Percentiles rank a stretch among this genome's conserved stretches.
phyloP scores from a whole-genome alignment of 192 early-diverging fungal species.

The Backusella australiensis region DNA sequence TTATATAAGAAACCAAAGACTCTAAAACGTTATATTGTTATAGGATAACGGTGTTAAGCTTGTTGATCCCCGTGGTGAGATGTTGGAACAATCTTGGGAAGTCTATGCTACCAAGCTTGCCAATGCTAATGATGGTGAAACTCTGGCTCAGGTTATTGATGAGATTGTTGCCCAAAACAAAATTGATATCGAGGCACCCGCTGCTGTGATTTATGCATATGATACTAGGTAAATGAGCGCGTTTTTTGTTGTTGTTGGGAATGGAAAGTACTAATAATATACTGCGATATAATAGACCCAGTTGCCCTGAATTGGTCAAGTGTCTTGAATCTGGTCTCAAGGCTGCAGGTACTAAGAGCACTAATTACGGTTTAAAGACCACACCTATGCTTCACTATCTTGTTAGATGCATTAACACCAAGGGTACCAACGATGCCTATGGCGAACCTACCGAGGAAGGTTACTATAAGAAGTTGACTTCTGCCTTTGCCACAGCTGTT shows the following conservation, averaged over 20 bases:
- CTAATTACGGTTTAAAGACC: constrained; percentile 85
- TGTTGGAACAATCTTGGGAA: constrained; percentile 97
- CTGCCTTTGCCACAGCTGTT: constrained; percentile 81
- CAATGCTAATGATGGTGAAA: constrained; percentile 73
- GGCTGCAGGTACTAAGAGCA: constrained; percentile 63
- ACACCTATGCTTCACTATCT: constrained; percentile 97
- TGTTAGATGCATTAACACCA: constrained; percentile 31
- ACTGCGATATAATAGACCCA: constrained; percentile 58
- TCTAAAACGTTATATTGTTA: neutral
- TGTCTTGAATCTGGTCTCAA: constrained; percentile 82
- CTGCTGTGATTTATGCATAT: constrained; percentile 80
- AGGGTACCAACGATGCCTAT: constrained; percentile 26
- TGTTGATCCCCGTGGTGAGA: constrained; percentile 97
- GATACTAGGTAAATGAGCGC: constrained; percentile 79
- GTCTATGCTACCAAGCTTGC: constrained; percentile 84
- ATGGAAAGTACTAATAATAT: neutral
- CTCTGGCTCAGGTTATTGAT: constrained; percentile 58
- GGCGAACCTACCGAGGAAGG: constrained; percentile 80
- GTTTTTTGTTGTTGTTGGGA: neutral
- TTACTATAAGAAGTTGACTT: constrained; percentile 88
- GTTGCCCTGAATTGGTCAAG: constrained; percentile 75
- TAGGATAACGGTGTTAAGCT: constrained; percentile 98
- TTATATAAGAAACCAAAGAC: neutral
- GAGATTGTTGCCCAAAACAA: constrained; percentile 60
- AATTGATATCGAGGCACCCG: constrained; percentile 68